Evolutionary conservation across 2,329 filamentous ascomycete species (phyloP).

Genomic region (Colletotrichum agaves): DNA sequence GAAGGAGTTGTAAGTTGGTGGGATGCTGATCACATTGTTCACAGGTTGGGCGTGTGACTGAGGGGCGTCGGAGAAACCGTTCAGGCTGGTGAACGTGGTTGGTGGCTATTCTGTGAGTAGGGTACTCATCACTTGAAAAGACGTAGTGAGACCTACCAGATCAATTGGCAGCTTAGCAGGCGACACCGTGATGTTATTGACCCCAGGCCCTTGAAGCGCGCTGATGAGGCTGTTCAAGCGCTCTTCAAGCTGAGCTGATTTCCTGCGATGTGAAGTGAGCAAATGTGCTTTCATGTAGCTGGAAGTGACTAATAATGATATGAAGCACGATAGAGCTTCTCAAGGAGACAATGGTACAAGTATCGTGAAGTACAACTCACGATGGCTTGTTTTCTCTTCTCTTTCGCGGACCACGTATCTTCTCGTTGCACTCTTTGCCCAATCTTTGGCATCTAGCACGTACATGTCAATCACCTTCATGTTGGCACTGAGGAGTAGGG

Average conservation of each 20-base stretch:
- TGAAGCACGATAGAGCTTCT: no score
- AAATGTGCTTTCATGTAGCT: not conserved
- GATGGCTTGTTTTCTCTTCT: slow-evolving; percentile 62
- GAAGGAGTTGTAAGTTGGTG: slow-evolving; percentile 56
- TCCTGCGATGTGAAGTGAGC: slow-evolving; percentile 49
- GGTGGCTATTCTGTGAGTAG: not conserved
- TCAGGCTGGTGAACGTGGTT: not conserved
- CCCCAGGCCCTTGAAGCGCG: slow-evolving; percentile 53
- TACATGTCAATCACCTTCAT: not conserved
- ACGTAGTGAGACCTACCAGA: not conserved
- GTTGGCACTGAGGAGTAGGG: not conserved
- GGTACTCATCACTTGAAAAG: not conserved
- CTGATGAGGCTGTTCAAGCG: slow-evolving; percentile 61
- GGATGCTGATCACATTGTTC: slow-evolving; percentile 46
- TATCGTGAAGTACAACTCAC: slow-evolving; percentile 43
- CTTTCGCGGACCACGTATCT: slow-evolving; percentile 61
- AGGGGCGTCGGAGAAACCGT: not conserved
- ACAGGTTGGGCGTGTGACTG: slow-evolving; percentile 18
- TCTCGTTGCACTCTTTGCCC: slow-evolving; percentile 57
- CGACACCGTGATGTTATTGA: slow-evolving; percentile 46
- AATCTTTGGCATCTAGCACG: slow-evolving; percentile 57
- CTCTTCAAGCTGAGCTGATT: slow-evolving; percentile 60
- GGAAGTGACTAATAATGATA: not conserved
- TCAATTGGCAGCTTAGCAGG: not conserved
- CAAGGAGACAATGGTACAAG: no score